These are phyloP conservation scores for Heliamphora pulchella DNA, from an alignment of 179 eudicot species.

Conservation along the genomic window DNA sequence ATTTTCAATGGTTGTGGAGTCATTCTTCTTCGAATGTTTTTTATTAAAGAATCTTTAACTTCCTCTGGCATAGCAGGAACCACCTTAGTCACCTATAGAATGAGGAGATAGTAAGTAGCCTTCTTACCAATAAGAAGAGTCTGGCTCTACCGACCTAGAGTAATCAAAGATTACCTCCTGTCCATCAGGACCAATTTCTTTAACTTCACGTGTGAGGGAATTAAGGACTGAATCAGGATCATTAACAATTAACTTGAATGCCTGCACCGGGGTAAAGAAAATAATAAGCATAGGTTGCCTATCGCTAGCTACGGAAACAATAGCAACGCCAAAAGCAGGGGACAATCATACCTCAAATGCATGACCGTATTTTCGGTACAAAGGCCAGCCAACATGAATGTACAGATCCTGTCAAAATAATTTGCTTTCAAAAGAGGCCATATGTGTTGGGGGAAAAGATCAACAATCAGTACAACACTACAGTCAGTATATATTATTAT, in stretches of 20 bases:
- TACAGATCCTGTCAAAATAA: slow-evolving; percentile 61
- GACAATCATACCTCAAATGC: slow-evolving; percentile 72
- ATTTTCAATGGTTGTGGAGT: slow-evolving; percentile 83
- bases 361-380: slow-evolving; percentile 87
- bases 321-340: background rate
- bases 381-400: slow-evolving; percentile 85
- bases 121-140: background rate
- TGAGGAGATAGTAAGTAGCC: slow-evolving; percentile 12
- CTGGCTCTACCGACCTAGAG: background rate
- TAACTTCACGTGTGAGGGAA: slow-evolving; percentile 74
- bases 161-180: slow-evolving; percentile 52
- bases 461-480: background rate
- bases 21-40: slow-evolving; percentile 66
- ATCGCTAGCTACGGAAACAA: background rate
- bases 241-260: slow-evolving; percentile 68
- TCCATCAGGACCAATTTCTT: slow-evolving; percentile 83
- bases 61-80: slow-evolving; percentile 68
- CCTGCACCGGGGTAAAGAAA: slow-evolving; percentile 34
- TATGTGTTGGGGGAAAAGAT: background rate
- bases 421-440: background rate
- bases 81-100: slow-evolving; percentile 52
- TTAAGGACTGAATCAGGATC: slow-evolving; percentile 89
- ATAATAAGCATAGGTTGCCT: background rate
- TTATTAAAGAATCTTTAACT: slow-evolving; percentile 61
- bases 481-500: background rate